Evolutionary conservation across 1,139 yeast genomes (phyloP).

Genomic region (Hyphopichia wangnamkhiaoensis): DNA sequence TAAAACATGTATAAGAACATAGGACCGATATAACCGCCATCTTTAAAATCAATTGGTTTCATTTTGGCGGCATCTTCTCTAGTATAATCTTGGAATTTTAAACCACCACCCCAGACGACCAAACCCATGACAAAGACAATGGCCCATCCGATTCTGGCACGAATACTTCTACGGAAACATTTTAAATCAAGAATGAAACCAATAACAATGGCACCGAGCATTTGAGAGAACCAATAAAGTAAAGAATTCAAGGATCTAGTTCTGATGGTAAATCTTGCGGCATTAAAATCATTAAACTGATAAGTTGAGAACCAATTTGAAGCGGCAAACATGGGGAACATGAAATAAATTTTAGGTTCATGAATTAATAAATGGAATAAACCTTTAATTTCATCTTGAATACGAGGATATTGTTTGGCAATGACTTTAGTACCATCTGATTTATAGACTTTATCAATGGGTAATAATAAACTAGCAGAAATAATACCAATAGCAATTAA

Average conservation of each 20-base stretch:
- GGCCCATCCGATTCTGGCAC: constrained; percentile 51
- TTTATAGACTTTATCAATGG: constrained; percentile 51
- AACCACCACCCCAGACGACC: constrained; percentile 66
- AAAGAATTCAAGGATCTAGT: constrained; percentile 62
- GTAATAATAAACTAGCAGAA: constrained; percentile 50
- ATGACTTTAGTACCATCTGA: constrained; percentile 54
- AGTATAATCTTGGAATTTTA: constrained; percentile 49
- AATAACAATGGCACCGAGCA: constrained; percentile 54
- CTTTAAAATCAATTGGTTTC: constrained; percentile 46
- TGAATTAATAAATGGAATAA: constrained; percentile 39
- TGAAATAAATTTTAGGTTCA: constrained; percentile 48
- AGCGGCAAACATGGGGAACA: constrained; percentile 64
- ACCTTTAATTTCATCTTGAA: constrained; percentile 47
- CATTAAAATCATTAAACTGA: constrained; percentile 61
- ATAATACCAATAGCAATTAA: constrained; percentile 52
- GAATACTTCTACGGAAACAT: constrained; percentile 37
- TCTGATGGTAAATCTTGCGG: constrained; percentile 56
- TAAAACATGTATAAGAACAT: constrained; percentile 62
- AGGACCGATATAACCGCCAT: constrained; percentile 53
- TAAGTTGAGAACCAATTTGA: constrained; percentile 69
- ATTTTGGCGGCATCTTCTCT: constrained; percentile 35
- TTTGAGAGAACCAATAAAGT: constrained; percentile 62
- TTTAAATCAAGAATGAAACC: constrained; percentile 51
- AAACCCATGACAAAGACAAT: constrained; percentile 42
- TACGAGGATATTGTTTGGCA: constrained; percentile 45